Conservation (phyloP, 2,329 filamentous ascomycete genomes). For the Talaromyces sp. region DNA sequence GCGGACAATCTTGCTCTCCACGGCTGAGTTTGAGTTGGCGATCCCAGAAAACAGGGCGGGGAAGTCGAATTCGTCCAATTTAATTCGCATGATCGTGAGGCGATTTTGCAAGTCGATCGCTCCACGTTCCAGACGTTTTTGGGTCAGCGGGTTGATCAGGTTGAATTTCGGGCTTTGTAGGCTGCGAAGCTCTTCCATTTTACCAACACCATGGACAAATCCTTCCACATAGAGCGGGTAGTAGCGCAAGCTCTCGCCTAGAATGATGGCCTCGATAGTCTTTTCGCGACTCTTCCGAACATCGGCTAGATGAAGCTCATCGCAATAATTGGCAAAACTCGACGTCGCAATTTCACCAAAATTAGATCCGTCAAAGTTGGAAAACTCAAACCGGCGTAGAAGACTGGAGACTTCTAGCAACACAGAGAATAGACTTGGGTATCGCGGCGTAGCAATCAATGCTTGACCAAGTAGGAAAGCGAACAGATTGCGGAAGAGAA, state of each 20-base stretch:
- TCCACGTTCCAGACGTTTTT: conserved; percentile 76
- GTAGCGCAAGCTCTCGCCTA: conserved; percentile 83
- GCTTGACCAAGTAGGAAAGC: conserved; percentile 62
- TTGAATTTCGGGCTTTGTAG: conserved; percentile 67
- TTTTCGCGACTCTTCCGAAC: conserved; percentile 79
- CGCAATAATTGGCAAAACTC: conserved; percentile 60
- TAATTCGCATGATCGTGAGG: conserved; percentile 65
- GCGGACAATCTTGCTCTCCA: conserved; percentile 71
- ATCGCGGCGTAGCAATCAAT: conserved; percentile 56
- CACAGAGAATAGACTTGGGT: conserved; percentile 56
- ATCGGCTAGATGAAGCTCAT: conserved; percentile 73
- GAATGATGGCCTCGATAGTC: conserved; percentile 81
- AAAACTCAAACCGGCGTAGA: conserved; percentile 57
- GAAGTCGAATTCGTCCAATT: conserved; percentile 86
- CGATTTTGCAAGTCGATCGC: conserved; percentile 74
- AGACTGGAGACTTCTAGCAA: conserved; percentile 60
- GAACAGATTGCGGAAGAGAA: conserved; percentile 62
- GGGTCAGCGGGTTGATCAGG: conserved; percentile 67
- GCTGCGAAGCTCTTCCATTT: conserved; percentile 69
- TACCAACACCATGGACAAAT: conserved; percentile 86
- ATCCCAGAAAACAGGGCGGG: conserved; percentile 84
- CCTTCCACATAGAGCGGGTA: conserved; percentile 83
- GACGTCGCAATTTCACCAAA: conserved; percentile 58
- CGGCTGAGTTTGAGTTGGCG: conserved; percentile 74
- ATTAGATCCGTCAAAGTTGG: conserved; percentile 61